Evolutionary conservation across 106 monocot genomes (phyloP).

Genomic region (Agapanthus africanus): DNA sequence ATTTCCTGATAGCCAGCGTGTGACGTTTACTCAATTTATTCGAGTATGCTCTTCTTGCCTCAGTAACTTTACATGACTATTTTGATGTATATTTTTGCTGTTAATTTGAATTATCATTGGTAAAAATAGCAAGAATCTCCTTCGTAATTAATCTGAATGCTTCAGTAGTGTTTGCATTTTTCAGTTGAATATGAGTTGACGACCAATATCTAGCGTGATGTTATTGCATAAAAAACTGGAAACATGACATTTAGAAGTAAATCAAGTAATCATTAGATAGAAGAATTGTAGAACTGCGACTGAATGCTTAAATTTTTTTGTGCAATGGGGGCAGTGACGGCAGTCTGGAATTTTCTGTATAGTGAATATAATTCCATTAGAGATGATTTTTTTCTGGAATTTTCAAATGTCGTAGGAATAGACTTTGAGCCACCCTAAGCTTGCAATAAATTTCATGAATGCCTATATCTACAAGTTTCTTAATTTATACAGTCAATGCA

Average conservation of each 20-base stretch:
- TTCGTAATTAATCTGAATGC: not conserved
- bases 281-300: not conserved
- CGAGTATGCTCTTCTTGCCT: slow-evolving; percentile 47
- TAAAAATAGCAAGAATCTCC: not conserved
- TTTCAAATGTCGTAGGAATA: too few relatives aligned
- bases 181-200: not conserved
- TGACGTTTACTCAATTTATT: slow-evolving; percentile 74
- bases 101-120: not conserved
- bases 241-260: not conserved
- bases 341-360: not conserved
- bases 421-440: too few relatives aligned
- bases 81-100: not conserved
- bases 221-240: not conserved
- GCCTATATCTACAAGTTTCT: too few relatives aligned
- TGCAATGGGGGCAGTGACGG: not conserved
- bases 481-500: too few relatives aligned
- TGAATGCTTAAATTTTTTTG: not conserved
- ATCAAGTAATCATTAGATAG: not conserved
- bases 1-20: slow-evolving; percentile 81
- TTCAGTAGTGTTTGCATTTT: not conserved
- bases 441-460: too few relatives aligned
- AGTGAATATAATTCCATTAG: not conserved
- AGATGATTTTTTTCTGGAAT: not conserved
- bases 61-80: too few relatives aligned
- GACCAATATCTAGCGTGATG: not conserved